phyloP scores from a whole-genome alignment of 2,329 filamentous ascomycete species.

The Plectosphaerella sp. region DNA sequence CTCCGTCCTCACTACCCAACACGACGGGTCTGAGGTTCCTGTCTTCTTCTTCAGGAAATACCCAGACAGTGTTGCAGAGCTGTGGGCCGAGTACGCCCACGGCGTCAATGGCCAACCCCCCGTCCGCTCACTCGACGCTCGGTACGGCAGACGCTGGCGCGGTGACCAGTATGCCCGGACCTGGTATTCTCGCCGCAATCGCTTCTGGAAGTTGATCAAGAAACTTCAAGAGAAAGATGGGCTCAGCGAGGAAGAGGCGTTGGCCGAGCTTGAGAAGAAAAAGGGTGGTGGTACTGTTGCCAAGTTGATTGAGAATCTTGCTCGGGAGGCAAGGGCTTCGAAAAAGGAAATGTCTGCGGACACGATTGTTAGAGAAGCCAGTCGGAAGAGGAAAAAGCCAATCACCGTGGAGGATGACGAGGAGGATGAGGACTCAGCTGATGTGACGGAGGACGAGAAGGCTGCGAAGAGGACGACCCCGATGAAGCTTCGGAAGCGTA shows the following conservation, averaged over 20 bases:
- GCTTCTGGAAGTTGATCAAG: slow-evolving; percentile 8
- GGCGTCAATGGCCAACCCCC: slow-evolving; percentile 6
- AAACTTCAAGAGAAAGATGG: slow-evolving; percentile 4
- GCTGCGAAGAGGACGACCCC: background rate
- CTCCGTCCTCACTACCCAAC: background rate
- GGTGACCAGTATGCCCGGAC: slow-evolving; percentile 4
- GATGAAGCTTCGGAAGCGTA: background rate
- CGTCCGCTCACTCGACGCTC: slow-evolving; percentile 6
- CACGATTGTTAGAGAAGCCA: background rate
- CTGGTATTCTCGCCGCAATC: slow-evolving; percentile 10
- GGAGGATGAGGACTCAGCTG: background rate
- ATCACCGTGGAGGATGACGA: background rate
- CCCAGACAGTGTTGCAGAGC: slow-evolving; percentile 7
- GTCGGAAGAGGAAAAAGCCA: background rate
- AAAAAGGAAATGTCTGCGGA: background rate
- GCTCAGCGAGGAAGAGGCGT: slow-evolving; percentile 3
- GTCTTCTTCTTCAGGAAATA: slow-evolving; percentile 7
- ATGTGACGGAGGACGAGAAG: background rate
- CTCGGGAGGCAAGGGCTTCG: background rate
- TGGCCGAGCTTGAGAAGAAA: slow-evolving; percentile 1
- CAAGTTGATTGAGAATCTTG: slow-evolving; percentile 1
- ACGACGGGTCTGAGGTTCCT: slow-evolving; percentile 2
- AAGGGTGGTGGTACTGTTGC: slow-evolving; percentile 1
- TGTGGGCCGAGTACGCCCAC: slow-evolving; percentile 10
- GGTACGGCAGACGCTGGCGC: slow-evolving; percentile 9